phyloP scores from a whole-genome alignment of 2,329 filamentous ascomycete species.

The Plenodomus biglobosus region DNA sequence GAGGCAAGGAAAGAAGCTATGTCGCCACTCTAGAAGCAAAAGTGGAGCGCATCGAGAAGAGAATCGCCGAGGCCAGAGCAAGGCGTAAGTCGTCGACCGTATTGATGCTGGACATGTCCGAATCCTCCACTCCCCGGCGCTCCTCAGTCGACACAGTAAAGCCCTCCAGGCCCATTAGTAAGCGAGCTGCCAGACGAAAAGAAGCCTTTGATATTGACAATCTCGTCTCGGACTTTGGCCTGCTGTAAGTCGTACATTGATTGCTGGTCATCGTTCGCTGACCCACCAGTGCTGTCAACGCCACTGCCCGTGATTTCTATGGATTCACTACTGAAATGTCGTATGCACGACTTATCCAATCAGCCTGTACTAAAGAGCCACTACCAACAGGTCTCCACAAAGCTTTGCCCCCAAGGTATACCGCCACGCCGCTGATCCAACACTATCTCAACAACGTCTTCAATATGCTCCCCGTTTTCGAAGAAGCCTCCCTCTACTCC shows the following conservation, averaged over 20 bases:
- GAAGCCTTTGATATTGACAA: conserved; percentile 90
- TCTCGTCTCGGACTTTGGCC: conserved; percentile 90
- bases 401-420: conserved; percentile 69
- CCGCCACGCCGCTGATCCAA: conserved; percentile 70
- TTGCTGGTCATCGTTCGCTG: conserved; percentile 1
- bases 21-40: conserved; percentile 91
- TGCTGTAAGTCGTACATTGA: conserved; percentile 61
- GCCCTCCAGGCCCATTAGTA: conserved; percentile 34
- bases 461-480: conserved; percentile 77
- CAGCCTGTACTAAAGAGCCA: conserved; percentile 74
- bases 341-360: conserved; percentile 83
- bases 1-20: conserved; percentile 95
- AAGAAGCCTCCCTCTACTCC: conserved; percentile 74
- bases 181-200: conserved; percentile 52
- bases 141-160: conserved; percentile 42
- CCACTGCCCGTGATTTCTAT: conserved; percentile 91
- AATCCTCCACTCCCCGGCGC: conserved; percentile 55
- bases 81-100: conserved; percentile 73
- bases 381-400: conserved; percentile 63
- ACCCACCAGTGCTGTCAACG: conserved; percentile 72
- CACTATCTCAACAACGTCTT: conserved; percentile 85
- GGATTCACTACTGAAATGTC: conserved; percentile 86
- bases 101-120: conserved; percentile 62
- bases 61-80: conserved; percentile 65
- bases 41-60: conserved; percentile 83